Conservation (phyloP, 495 filamentous ascomycete species). For the Coniosporium apollinis region DNA sequence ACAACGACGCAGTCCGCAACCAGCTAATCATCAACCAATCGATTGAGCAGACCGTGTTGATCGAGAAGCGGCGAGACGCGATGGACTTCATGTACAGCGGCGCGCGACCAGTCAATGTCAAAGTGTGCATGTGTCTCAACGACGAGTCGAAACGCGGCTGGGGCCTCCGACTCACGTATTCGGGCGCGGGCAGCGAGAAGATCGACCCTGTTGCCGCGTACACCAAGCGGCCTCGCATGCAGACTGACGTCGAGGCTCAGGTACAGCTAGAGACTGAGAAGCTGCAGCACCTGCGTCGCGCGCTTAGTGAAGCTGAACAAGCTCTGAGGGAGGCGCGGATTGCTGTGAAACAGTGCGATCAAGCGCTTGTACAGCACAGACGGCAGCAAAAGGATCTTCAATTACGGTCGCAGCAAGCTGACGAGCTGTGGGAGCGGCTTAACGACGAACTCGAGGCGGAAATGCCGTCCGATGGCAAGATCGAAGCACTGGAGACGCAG, state of each 20-base stretch:
- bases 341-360: slow-evolving; percentile 20
- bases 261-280: slow-evolving; percentile 35
- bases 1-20: slow-evolving; percentile 58
- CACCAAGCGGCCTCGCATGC: slow-evolving; percentile 48
- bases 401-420: slow-evolving; percentile 37
- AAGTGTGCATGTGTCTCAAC: slow-evolving; percentile 48
- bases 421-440: slow-evolving; percentile 40
- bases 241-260: slow-evolving; percentile 56
- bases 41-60: slow-evolving; percentile 73
- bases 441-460: slow-evolving; percentile 42
- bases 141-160: slow-evolving; percentile 36
- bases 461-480: slow-evolving; percentile 39
- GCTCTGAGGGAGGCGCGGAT: slow-evolving; percentile 25
- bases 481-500: slow-evolving; percentile 39
- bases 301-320: slow-evolving; percentile 15
- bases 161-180: slow-evolving; percentile 30
- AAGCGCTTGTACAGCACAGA: slow-evolving; percentile 28
- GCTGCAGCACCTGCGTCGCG: slow-evolving; percentile 15
- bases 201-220: slow-evolving; percentile 39
- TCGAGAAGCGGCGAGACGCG: slow-evolving; percentile 48
- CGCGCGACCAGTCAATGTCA: slow-evolving; percentile 48
- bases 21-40: slow-evolving; percentile 67
- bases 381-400: slow-evolving; percentile 32
- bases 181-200: not conserved
- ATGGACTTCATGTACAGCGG: slow-evolving; percentile 48